phyloP scores from a whole-genome alignment of 1,284 basidiomycete genomes.

The Sporisorium iseilematis-ciliati region DNA sequence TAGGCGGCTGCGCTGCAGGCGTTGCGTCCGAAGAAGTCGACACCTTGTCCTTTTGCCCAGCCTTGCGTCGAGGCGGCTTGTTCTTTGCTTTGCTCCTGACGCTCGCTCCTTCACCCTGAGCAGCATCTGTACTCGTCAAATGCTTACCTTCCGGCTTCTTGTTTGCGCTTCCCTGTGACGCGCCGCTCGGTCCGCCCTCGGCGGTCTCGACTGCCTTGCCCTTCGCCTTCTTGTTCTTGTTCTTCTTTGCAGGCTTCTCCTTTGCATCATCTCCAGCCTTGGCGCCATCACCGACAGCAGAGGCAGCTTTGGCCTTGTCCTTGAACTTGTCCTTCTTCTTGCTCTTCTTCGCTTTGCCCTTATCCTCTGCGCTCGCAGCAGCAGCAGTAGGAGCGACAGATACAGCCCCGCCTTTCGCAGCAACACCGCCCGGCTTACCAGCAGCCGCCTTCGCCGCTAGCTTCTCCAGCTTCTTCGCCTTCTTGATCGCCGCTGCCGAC shows the following conservation, averaged over 20 bases:
- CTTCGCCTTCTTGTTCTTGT: slow-evolving; percentile 21
- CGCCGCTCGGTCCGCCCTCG: neutral
- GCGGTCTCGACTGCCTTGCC: slow-evolving; percentile 7
- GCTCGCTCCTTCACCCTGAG: slow-evolving; percentile 1
- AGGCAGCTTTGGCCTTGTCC: slow-evolving; percentile 12
- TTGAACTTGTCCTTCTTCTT: slow-evolving; percentile 31
- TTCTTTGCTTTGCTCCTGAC: slow-evolving; percentile 9
- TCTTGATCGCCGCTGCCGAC: slow-evolving; percentile 30
- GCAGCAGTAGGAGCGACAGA: slow-evolving; percentile 1
- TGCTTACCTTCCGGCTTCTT: slow-evolving; percentile 13
- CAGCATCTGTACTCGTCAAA: neutral
- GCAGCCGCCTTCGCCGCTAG: slow-evolving; percentile 13
- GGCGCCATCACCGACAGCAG: neutral
- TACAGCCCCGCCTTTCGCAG: slow-evolving; percentile 3
- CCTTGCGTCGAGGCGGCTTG: slow-evolving; percentile 9
- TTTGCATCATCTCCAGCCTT: slow-evolving; percentile 4
- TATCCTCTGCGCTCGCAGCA: neutral
- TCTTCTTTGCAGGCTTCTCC: neutral
- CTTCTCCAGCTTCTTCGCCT: slow-evolving; percentile 35
- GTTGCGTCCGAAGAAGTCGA: neutral
- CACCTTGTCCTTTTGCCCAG: slow-evolving; percentile 6
- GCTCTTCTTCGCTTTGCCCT: slow-evolving; percentile 12
- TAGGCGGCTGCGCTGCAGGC: slow-evolving; percentile 6
- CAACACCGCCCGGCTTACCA: neutral
- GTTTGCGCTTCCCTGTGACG: neutral